Evolutionary conservation across 2,329 filamentous ascomycete genomes (phyloP), one percentile per base, ranked within the genome.

Genomic region (Epichloe scottii): DNA sequence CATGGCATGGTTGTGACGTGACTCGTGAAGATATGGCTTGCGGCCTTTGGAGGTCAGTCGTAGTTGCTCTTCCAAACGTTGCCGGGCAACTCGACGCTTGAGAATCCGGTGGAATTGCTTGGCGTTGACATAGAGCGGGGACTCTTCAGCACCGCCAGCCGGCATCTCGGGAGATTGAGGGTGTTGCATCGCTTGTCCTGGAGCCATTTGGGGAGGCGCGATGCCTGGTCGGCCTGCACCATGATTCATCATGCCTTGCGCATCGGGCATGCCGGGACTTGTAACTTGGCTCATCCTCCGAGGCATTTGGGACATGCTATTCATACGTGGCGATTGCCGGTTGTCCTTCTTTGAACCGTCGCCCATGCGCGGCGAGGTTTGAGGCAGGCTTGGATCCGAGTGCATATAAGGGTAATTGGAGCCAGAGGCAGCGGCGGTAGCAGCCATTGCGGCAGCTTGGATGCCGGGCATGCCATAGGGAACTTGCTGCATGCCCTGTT

Each of bases 31-130:
- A 62, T 98, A 98, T 3, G 93, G 93, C 70, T 96, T 97, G 37
- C 93, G 82, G 26, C 91, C 91, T 70, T 98, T 98, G 10, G 86
- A 94, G 0, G 93, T 97, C 52, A 97, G 72, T 41, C 93, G 82
- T 42, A 98, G 71, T 50, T 90, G 87, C 66, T 98, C 93, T 66
- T 98, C 93, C 15, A 98, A 75, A 65, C 88, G 89, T 68, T 97
- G 93, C 35, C 93, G 81, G 6, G 93, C 93, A 56, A 97, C 89
- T 53, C 93, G 81, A 52, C 93, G 81, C 74, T 98, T 97, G 50
- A 98, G 71, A 46, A 98, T 98, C 26, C 93, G 86, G 65, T 98
- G 93, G 60, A 98, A 98, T 63, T 98, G 93, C 67, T 98, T 98
- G 5, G 93, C 93, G 62, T 98, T 98, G 62, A 98, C 93, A 60